A percentile compares a stretch with the other conserved stretches of the same genome.
Evolutionary conservation across 495 filamentous ascomycete genomes (phyloP).

Genomic region (Aspergillus incahuasiensis): DNA sequence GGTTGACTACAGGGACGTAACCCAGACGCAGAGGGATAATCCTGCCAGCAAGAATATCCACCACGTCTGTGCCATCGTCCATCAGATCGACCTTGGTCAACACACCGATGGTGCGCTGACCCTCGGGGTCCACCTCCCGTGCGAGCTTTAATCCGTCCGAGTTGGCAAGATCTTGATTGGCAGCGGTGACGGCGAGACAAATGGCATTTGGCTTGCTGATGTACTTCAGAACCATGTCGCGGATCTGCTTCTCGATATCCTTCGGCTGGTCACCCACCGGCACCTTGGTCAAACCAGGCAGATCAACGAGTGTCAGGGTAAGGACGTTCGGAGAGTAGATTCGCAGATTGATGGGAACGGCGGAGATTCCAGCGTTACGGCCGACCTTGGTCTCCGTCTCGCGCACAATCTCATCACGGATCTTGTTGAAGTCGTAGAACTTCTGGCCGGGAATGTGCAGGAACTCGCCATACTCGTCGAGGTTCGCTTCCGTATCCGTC

Average conservation of each 20-base stretch:
- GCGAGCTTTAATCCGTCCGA: slow-evolving; percentile 97
- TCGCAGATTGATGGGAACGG: slow-evolving; percentile 90
- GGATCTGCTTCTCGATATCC: slow-evolving; percentile 97
- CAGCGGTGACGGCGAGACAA: slow-evolving; percentile 91
- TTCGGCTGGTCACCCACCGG: slow-evolving; percentile 97
- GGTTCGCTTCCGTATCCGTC: slow-evolving; percentile 79
- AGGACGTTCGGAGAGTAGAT: slow-evolving; percentile 98
- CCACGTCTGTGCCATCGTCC: slow-evolving; percentile 98
- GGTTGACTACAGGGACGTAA: slow-evolving; percentile 98
- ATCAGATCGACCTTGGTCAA: slow-evolving; percentile 99
- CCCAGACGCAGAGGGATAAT: slow-evolving; percentile 94
- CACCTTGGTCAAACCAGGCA: slow-evolving; percentile 96
- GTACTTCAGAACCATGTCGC: slow-evolving; percentile 98
- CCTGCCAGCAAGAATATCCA: slow-evolving; percentile 96
- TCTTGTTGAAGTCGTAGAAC: slow-evolving; percentile 99
- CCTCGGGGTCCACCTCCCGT: slow-evolving; percentile 95
- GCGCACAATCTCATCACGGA: slow-evolving; percentile 93
- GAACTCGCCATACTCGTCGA: slow-evolving; percentile 98
- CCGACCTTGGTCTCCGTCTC: slow-evolving; percentile 98
- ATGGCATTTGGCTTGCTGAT: slow-evolving; percentile 98
- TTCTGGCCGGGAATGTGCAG: slow-evolving; percentile 97
- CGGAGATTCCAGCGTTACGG: slow-evolving; percentile 92
- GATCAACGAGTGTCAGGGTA: slow-evolving; percentile 93
- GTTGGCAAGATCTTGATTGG: slow-evolving; percentile 97
- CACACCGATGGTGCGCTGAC: slow-evolving; percentile 97